Conservation (phyloP, 1,284 basidiomycete genomes). For the Athelia sp. region DNA sequence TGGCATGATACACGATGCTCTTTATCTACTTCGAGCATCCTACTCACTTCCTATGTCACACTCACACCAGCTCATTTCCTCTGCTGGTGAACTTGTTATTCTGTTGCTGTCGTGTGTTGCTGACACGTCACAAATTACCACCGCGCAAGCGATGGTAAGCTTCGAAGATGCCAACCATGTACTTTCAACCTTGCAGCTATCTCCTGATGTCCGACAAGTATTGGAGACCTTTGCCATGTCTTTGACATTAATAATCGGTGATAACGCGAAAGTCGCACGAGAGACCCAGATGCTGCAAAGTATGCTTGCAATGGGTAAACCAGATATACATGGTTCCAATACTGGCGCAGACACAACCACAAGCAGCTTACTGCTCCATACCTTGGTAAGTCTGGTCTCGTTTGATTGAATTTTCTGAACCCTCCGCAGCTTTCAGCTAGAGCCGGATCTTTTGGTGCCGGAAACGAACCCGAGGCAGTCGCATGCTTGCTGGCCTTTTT, state of each 20-base stretch:
- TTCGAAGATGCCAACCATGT: constrained; percentile 51
- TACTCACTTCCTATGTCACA: constrained; percentile 53
- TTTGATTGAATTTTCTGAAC: constrained; percentile 7
- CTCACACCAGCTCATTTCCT: constrained; percentile 53
- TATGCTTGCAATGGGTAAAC: constrained; percentile 49
- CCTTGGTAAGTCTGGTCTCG: constrained; percentile 40
- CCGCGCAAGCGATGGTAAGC: constrained; percentile 49
- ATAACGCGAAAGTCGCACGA: constrained; percentile 59
- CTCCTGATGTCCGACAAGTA: constrained; percentile 44
- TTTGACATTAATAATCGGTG: constrained; percentile 54
- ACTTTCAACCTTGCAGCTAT: constrained; percentile 46
- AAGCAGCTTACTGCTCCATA: constrained; percentile 53
- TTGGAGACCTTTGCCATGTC: constrained; percentile 58
- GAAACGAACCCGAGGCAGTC: constrained; percentile 47
- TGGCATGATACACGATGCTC: constrained; percentile 53
- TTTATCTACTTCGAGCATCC: constrained; percentile 53
- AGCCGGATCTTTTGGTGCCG: constrained; percentile 57
- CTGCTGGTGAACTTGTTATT: constrained; percentile 57
- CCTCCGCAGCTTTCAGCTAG: constrained; percentile 47
- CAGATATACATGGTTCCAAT: constrained; percentile 47
- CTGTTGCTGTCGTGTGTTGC: constrained; percentile 54
- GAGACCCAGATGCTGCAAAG: constrained; percentile 67
- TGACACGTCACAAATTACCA: constrained; percentile 55
- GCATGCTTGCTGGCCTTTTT: constrained; percentile 53
- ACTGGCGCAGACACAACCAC: constrained; percentile 61